Base-by-base conservation (phyloP, 192 early-diverging fungal genomes). In the Obelidium mucronatum region DNA sequence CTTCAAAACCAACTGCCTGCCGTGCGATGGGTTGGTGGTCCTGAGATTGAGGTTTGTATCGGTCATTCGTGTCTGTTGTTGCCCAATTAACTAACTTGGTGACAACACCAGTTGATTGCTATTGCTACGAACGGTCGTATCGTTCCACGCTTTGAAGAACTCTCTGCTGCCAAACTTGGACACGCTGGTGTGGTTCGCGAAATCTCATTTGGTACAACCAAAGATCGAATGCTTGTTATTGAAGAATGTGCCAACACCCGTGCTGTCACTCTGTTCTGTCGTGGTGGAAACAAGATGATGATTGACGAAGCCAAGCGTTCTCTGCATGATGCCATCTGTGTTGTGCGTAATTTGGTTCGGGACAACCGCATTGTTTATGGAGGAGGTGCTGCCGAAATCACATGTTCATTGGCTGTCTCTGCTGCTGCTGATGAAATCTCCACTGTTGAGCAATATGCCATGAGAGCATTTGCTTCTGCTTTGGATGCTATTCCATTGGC, bases 91-190 rank as follows among this genome's bases (percentile, higher is more conserved):
- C 51, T n/a, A 37, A 36, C 22, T 36, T 48, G 36, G 6, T 58
- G 15, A 31, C 28, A 8, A 35, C 36, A 40, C 1, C 77, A 92
- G 91, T 86, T 99, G 64, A 94, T 99, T 84, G 98, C 98, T 30
- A 99, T 99, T 79, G 98, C 98, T 42, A 99, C 98, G 63, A 98
- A 99, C 75, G 98, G 98, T 70, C 93, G 98, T 66, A 99, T 99
- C 80, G 98, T 99, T 60, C 98, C 98, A n/a, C 93, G 98, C 52
- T 99, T 99, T 74, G 97, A 97, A 78, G 98, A 99, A 73, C 88
- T 99, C 36, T 85, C 83, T 60, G 67, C 86, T 24, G 89, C 90
- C 24, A 99, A 99, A 85, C 90, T 99, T 40, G 98, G 98, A 78
- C 77, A 83, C 19, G 98, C 98, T 67, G 98, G 98, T 51, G 80